phyloP scores from a whole-genome alignment of 148 eudicot species.

The Cornus suecica region DNA sequence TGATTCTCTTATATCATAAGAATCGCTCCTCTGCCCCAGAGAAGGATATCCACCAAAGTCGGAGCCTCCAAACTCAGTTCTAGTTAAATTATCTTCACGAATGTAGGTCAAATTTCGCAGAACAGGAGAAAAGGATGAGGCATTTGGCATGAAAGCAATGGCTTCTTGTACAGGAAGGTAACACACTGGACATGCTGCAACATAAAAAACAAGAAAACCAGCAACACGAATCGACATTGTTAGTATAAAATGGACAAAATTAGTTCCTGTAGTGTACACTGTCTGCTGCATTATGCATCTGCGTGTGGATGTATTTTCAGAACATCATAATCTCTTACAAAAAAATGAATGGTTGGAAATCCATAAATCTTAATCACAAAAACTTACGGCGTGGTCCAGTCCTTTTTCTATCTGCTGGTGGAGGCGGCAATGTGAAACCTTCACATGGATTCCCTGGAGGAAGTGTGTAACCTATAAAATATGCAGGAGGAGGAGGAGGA shows the following conservation, averaged over 20 bases:
- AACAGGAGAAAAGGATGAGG: constrained; percentile 82
- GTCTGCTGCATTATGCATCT: background rate
- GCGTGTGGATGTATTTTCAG: background rate
- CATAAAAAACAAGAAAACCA: background rate
- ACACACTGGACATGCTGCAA: constrained; percentile 97
- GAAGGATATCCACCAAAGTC: constrained; percentile 98
- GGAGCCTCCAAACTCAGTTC: constrained; percentile 96
- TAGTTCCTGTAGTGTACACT: background rate
- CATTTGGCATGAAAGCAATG: constrained; percentile 70
- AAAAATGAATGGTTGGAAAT: constrained; percentile 1
- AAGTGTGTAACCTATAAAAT: constrained; percentile 83
- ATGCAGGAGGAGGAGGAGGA: constrained; percentile 39
- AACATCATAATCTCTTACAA: background rate
- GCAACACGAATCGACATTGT: background rate
- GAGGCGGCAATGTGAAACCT: constrained; percentile 80
- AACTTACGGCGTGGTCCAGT: constrained; percentile 96
- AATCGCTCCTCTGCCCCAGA: constrained; percentile 75
- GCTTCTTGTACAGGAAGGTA: constrained; percentile 88
- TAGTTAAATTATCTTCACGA: constrained; percentile 59
- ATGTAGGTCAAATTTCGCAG: constrained; percentile 58
- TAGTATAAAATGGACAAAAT: background rate
- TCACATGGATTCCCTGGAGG: constrained; percentile 97
- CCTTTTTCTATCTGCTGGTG: constrained; percentile 87
- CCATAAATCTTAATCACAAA: constrained; percentile 6
- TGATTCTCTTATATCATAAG: constrained; percentile 78